phyloP scores from a whole-genome alignment of 768 basidiomycete species.

The Lactarius pseudohatsudake region DNA sequence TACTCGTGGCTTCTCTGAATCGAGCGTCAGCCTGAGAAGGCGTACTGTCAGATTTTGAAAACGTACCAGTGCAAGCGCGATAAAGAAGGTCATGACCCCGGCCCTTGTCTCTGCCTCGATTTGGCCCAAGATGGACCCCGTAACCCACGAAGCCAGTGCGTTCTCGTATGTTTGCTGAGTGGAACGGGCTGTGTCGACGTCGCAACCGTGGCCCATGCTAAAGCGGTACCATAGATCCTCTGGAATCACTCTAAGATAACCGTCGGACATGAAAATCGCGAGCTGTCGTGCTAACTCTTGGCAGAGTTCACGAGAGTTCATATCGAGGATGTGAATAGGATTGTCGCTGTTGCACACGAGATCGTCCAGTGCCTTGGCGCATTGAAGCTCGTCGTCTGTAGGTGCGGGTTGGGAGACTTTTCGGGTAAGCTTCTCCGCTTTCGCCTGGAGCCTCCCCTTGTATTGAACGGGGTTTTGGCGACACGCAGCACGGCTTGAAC shows the following conservation, averaged over 20 bases:
- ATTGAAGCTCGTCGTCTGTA: slow-evolving; percentile 7
- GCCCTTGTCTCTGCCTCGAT: slow-evolving; percentile 18
- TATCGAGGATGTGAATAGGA: slow-evolving; percentile 7
- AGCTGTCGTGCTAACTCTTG: slow-evolving; percentile 23
- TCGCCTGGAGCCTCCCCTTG: slow-evolving; percentile 8
- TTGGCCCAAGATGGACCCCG: slow-evolving; percentile 15
- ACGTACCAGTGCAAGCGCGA: slow-evolving; percentile 20
- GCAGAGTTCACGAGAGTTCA: slow-evolving; percentile 20
- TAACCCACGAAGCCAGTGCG: slow-evolving; percentile 22
- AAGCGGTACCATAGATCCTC: slow-evolving; percentile 23
- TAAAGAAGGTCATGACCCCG: slow-evolving; percentile 19
- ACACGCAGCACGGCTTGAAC: slow-evolving; percentile 8
- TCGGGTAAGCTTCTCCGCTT: slow-evolving; percentile 9
- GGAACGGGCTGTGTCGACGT: slow-evolving; percentile 12
- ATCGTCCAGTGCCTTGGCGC: slow-evolving; percentile 13
- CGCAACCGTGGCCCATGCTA: slow-evolving; percentile 1
- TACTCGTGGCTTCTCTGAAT: slow-evolving; percentile 22
- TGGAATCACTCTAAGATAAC: slow-evolving; percentile 18
- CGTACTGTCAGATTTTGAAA: not conserved
- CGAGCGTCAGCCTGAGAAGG: slow-evolving; percentile 2
- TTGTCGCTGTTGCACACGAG: not conserved
- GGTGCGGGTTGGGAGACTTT: slow-evolving; percentile 9
- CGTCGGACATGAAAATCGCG: slow-evolving; percentile 25
- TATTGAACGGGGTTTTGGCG: slow-evolving; percentile 19
- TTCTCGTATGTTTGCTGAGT: slow-evolving; percentile 22